Base-by-base conservation (phyloP, 441 rosid species). In the Populus hybrid region DNA sequence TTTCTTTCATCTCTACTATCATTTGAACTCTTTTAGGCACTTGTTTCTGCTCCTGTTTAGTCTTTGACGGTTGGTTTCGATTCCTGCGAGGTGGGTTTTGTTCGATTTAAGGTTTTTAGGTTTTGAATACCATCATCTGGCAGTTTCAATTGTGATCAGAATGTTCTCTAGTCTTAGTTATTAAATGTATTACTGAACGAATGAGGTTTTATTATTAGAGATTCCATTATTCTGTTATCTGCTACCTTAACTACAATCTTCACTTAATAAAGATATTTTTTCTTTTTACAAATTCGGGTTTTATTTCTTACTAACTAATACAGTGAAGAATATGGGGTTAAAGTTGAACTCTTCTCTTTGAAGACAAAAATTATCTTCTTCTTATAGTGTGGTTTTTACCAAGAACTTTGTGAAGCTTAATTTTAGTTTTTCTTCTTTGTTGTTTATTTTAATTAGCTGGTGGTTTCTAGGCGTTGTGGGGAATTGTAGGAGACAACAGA, bases 1-100 rank as follows among this genome's bases (percentile, higher is more conserved):
- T 29, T 63, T 4, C 56, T 76, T 64, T 68, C 26, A 20, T 77
- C 81, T 82, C 31, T 50, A 53, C 73, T 71, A 81, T 78, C 72
- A 69, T 71, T 26, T 73, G 73, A 77, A 84, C 77, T 75, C 38
- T 45, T 16, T 53, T 31, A 8, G 75, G n/a, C 74, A 64, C 72
- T 68, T 67, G 21, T 67, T 64, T 74, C 14, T 63, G 16, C 53
- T 38, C 4, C 21, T 29, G 40, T 20, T 36, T 64, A 64, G 61
- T 69, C 63, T 75, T 68, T n/a, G 68, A 16, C 53, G 16, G 64
- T 68, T 68, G 7, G 71, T 68, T 68, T 29, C 20, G 40, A 29
- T 29, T 26, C 18, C 23, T 9, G 20, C 33, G n/a, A 8, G 20
- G 38, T 33, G 29, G 36, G 29, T 35, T 63, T 45, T 45, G 56